Percentiles rank a stretch among this genome's conserved stretches.
Conservation (phyloP, 495 filamentous ascomycete genomes). For the Coniosporium apollinis region DNA sequence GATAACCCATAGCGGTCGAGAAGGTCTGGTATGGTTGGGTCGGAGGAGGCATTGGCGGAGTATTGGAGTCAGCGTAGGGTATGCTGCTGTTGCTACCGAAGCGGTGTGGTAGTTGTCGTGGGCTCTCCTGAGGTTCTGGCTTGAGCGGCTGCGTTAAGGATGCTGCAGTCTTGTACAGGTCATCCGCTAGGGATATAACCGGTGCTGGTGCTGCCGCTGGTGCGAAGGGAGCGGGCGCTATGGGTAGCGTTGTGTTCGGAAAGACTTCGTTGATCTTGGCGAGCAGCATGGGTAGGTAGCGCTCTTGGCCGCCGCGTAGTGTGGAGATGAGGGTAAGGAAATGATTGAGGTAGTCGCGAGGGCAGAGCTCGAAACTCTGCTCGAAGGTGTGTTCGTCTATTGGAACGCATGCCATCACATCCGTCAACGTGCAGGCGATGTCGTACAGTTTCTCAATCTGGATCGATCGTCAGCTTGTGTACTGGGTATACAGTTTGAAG, state of each 20-base stretch:
- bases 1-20: no score
- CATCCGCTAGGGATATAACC: not conserved
- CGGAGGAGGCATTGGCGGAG: no score
- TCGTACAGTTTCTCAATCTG: conserved; percentile 65
- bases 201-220: not conserved
- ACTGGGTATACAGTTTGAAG: not conserved
- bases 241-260: no score
- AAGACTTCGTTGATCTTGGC: conserved; percentile 52
- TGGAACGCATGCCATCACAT: conserved; percentile 52
- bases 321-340: conserved; percentile 47
- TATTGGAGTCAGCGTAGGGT: no score
- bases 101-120: no score
- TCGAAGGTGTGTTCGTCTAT: conserved; percentile 37
- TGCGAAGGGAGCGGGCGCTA: no score
- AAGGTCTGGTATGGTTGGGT: no score
- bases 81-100: no score
- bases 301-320: conserved; percentile 51
- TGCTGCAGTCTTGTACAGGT: no score
- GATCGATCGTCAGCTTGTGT: conserved; percentile 1
- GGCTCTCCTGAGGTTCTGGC: no score
- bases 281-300: conserved; percentile 54
- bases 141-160: no score
- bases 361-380: conserved; percentile 43
- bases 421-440: conserved; percentile 53
- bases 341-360: conserved; percentile 55